phyloP scores from a whole-genome alignment of 2,329 filamentous ascomycete genomes.

The Simplicillium sp. region DNA sequence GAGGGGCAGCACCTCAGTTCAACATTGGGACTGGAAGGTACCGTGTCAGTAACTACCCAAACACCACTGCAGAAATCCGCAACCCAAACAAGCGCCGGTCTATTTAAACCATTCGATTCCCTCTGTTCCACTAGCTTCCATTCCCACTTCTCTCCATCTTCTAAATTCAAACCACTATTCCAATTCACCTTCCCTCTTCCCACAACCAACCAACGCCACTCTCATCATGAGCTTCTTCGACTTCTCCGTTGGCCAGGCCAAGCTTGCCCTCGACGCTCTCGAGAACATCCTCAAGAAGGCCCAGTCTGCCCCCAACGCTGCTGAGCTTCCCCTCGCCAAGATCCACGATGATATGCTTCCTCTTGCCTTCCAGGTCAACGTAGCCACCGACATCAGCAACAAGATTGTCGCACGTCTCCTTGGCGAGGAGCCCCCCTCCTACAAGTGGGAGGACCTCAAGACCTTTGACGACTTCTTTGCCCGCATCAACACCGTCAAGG shows the following conservation, averaged over 20 bases:
- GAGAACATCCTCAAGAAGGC: constrained; percentile 25
- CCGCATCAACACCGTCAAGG: constrained; percentile 20
- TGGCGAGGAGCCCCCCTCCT: constrained; percentile 17
- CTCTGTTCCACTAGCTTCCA: no score
- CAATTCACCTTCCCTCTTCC: not conserved
- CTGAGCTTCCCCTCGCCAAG: constrained; percentile 19
- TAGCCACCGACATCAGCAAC: constrained; percentile 17
- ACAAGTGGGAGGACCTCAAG: constrained; percentile 17
- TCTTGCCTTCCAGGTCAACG: constrained; percentile 28
- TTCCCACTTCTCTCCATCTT: not conserved
- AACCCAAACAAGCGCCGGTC: no score
- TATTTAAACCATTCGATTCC: no score
- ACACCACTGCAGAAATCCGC: no score
- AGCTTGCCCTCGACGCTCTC: constrained; percentile 21
- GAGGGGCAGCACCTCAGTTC: no score
- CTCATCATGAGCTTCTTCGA: constrained; percentile 31
- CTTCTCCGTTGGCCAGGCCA: constrained; percentile 20
- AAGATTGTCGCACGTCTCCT: constrained; percentile 23
- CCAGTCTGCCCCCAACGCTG: constrained; percentile 20
- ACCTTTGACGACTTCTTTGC: constrained; percentile 23
- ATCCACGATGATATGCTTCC: constrained; percentile 33
- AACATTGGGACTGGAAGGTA: no score
- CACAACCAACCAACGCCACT: constrained; percentile 1
- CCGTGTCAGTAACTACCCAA: no score
- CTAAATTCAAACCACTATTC: constrained; percentile 1